phyloP scores from a whole-genome alignment of 116 monocot species.

The Thalassia testudinum region DNA sequence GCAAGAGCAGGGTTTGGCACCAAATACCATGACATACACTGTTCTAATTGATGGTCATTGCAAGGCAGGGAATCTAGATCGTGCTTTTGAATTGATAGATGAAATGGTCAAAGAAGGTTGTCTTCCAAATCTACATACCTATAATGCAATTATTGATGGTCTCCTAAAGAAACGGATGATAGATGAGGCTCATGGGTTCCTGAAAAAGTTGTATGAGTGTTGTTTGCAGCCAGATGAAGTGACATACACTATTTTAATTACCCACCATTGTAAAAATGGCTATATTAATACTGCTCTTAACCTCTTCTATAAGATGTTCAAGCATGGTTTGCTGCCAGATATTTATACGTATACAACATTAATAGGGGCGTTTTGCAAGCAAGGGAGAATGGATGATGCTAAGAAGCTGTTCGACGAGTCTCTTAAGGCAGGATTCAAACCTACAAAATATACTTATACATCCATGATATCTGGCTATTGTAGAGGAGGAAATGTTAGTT shows the following conservation, averaged over 20 bases:
- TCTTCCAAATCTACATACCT: constrained; percentile 56
- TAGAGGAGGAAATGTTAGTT: constrained; percentile 30
- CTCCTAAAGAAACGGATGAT: constrained; percentile 56
- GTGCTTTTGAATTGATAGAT: constrained; percentile 44
- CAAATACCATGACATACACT: constrained; percentile 72
- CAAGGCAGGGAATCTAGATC: constrained; percentile 56
- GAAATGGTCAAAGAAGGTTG: constrained; percentile 47
- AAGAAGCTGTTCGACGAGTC: constrained; percentile 53
- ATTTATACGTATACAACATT: constrained; percentile 57
- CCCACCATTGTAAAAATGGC: constrained; percentile 59
- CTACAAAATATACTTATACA: constrained; percentile 71
- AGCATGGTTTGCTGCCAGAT: constrained; percentile 48
- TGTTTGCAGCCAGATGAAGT: constrained; percentile 56
- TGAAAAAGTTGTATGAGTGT: constrained; percentile 18
- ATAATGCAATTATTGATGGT: constrained; percentile 60
- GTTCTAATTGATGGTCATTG: constrained; percentile 74
- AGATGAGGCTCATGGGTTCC: constrained; percentile 45
- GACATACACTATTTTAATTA: constrained; percentile 72
- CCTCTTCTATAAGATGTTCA: constrained; percentile 61
- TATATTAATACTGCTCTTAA: constrained; percentile 32
- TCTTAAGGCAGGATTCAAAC: constrained; percentile 34
- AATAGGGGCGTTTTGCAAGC: constrained; percentile 54
- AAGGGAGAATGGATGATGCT: constrained; percentile 48
- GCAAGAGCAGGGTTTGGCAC: constrained; percentile 60
- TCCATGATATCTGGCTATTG: constrained; percentile 85